A percentile compares a stretch with the other conserved stretches of the same genome.
Conservation (phyloP, 2,329 filamentous ascomycete genomes). For the Zymoseptoria tritici region DNA sequence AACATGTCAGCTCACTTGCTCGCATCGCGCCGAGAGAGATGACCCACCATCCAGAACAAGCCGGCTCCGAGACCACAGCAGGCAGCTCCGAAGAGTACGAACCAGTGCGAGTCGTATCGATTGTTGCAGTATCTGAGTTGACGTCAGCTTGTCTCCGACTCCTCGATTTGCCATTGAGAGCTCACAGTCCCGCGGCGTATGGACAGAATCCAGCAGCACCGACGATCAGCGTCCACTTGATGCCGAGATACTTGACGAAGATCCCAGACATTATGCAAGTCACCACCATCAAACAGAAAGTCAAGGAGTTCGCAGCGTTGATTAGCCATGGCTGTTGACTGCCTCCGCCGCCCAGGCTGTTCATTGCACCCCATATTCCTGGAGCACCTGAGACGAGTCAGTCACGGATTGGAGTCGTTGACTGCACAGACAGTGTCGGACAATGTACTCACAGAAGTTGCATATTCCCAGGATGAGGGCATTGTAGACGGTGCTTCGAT, state of each 20-base stretch:
- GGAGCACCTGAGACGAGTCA: neutral
- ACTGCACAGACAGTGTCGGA: neutral
- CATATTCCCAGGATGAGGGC: slow-evolving; percentile 63
- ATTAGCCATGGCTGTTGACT: slow-evolving; percentile 58
- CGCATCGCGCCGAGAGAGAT: neutral
- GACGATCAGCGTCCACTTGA: slow-evolving; percentile 63
- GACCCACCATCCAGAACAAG: slow-evolving; percentile 57
- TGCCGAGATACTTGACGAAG: slow-evolving; percentile 60
- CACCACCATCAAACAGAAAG: slow-evolving; percentile 65
- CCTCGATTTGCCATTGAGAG: neutral
- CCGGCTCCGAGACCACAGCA: slow-evolving; percentile 64
- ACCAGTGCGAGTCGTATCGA: slow-evolving; percentile 60
- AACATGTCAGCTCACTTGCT: neutral
- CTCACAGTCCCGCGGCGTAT: slow-evolving; percentile 55
- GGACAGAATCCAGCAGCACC: slow-evolving; percentile 66
- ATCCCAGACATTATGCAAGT: slow-evolving; percentile 60
- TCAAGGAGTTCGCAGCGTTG: slow-evolving; percentile 63
- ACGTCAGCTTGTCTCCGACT: neutral
- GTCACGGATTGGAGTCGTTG: neutral
- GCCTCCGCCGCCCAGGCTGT: slow-evolving; percentile 63
- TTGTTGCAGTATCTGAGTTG: slow-evolving; percentile 59
- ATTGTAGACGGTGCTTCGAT: slow-evolving; percentile 66
- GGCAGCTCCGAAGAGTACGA: slow-evolving; percentile 60
- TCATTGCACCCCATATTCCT: slow-evolving; percentile 46
- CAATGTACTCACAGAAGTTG: slow-evolving; percentile 47